Evolutionary conservation across 177 flowering plant species (phyloP).

Genomic region (Vitis hybrid): DNA sequence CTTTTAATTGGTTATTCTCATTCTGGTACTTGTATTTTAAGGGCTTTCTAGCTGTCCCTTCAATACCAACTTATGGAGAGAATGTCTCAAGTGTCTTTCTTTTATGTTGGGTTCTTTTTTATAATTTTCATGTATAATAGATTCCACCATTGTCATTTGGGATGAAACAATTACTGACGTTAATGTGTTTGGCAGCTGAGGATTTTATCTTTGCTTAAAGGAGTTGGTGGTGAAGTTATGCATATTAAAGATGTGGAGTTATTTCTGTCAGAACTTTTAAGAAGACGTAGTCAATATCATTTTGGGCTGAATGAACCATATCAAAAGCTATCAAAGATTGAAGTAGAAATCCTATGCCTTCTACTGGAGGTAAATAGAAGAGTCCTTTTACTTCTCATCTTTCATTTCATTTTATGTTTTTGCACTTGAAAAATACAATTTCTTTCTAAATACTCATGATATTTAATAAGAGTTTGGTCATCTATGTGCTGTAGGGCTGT

Average conservation of each 20-base stretch:
- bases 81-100: too few relatives aligned
- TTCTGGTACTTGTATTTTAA: too few relatives aligned
- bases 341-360: slow-evolving; percentile 61
- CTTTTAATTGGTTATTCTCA: too few relatives aligned
- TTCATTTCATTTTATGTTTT: not conserved
- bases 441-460: not conserved
- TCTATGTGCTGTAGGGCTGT: slow-evolving; percentile 40
- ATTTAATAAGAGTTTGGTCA: not conserved
- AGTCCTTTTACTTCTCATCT: not conserved
- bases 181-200: slow-evolving; percentile 48
- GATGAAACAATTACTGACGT: not conserved
- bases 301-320: slow-evolving; percentile 29
- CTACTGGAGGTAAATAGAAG: slow-evolving; percentile 62
- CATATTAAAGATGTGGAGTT: slow-evolving; percentile 40
- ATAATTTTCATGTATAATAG: not conserved
- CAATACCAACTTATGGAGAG: too few relatives aligned
- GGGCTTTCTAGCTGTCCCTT: too few relatives aligned
- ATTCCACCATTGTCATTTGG: not conserved
- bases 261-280: slow-evolving; percentile 60
- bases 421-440: not conserved
- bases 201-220: slow-evolving; percentile 66
- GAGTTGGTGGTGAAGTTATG: slow-evolving; percentile 49
- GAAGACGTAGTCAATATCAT: slow-evolving; percentile 37
- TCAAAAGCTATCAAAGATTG: slow-evolving; percentile 48
- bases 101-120: not conserved